Percentiles rank a stretch among this genome's conserved stretches.
Conservation (phyloP, 2,329 filamentous ascomycete species). For the Penicillium janthinellum region DNA sequence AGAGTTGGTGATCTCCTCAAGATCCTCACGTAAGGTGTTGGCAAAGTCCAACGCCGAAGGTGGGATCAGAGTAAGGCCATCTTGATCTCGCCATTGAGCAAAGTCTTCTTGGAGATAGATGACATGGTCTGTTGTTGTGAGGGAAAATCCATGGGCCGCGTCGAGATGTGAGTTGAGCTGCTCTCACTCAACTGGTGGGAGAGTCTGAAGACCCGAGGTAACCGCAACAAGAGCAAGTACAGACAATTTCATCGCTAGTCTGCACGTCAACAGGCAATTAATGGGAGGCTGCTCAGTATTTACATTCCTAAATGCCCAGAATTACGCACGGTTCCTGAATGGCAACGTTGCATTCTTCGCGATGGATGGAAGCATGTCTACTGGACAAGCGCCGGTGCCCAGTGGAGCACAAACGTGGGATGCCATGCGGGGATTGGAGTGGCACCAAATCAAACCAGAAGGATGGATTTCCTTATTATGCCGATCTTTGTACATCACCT, state of each 20-base stretch:
- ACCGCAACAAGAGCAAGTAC: slow-evolving; percentile 8
- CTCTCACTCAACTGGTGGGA: slow-evolving; percentile 37
- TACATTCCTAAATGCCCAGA: neutral
- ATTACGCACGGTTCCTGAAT: neutral
- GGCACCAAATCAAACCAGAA: neutral
- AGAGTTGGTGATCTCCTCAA: slow-evolving; percentile 44
- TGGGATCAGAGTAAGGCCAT: slow-evolving; percentile 55
- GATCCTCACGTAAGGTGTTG: slow-evolving; percentile 49
- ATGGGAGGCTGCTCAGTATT: neutral
- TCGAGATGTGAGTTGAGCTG: slow-evolving; percentile 33
- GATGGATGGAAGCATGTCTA: neutral
- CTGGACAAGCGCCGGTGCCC: neutral
- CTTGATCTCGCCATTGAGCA: slow-evolving; percentile 43
- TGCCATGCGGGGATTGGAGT: neutral
- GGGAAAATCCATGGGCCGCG: slow-evolving; percentile 29
- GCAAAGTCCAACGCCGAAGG: slow-evolving; percentile 55
- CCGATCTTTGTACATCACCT: neutral
- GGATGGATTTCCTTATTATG: neutral
- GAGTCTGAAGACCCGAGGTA: slow-evolving; percentile 41
- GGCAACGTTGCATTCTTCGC: slow-evolving; percentile 23
- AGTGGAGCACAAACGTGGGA: neutral
- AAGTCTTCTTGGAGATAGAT: slow-evolving; percentile 47
- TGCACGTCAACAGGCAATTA: neutral
- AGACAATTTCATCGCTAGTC: neutral
- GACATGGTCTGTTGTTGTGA: slow-evolving; percentile 9